Conservation (phyloP, 768 basidiomycete genomes). For the Lyophyllum atratum region DNA sequence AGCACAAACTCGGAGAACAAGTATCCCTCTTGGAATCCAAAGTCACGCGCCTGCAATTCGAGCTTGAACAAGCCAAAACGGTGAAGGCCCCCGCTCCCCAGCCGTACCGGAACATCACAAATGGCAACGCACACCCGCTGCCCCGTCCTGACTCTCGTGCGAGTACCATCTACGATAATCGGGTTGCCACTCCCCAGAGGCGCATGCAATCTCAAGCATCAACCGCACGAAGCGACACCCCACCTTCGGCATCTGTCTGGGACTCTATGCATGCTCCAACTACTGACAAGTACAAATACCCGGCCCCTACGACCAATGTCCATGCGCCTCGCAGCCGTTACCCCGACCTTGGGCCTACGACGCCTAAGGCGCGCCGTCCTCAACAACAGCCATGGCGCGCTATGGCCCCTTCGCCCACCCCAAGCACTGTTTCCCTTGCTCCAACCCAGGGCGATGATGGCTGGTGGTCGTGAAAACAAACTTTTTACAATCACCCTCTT, state of each 20-base stretch:
- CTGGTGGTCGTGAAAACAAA: conserved; percentile 64
- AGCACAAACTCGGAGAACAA: conserved; percentile 68
- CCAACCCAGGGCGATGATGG: conserved; percentile 75
- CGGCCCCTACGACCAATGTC: conserved; percentile 20
- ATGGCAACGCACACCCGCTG: conserved; percentile 45
- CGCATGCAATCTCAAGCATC: conserved; percentile 34
- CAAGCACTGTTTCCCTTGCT: conserved; percentile 71
- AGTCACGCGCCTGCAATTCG: conserved; percentile 55
- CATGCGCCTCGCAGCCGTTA: conserved; percentile 40
- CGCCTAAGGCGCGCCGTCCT: conserved; percentile 34
- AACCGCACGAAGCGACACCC: conserved; percentile 44
- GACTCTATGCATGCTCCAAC: conserved; percentile 66
- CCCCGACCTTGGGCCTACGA: conserved; percentile 33
- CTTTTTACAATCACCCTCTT: not conserved
- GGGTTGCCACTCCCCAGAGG: conserved; percentile 53
- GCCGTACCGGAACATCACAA: conserved; percentile 42
- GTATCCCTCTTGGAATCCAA: conserved; percentile 63
- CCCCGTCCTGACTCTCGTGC: conserved; percentile 76
- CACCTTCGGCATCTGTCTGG: conserved; percentile 63
- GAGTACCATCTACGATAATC: conserved; percentile 59
- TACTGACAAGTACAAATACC: conserved; percentile 28
- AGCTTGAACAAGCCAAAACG: conserved; percentile 52
- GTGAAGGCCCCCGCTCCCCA: conserved; percentile 27
- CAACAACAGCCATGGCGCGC: conserved; percentile 28
- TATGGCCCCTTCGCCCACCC: conserved; percentile 67